Conservation (phyloP, 768 basidiomycete genomes). For the Rhodosporidiobolus odoratus region DNA sequence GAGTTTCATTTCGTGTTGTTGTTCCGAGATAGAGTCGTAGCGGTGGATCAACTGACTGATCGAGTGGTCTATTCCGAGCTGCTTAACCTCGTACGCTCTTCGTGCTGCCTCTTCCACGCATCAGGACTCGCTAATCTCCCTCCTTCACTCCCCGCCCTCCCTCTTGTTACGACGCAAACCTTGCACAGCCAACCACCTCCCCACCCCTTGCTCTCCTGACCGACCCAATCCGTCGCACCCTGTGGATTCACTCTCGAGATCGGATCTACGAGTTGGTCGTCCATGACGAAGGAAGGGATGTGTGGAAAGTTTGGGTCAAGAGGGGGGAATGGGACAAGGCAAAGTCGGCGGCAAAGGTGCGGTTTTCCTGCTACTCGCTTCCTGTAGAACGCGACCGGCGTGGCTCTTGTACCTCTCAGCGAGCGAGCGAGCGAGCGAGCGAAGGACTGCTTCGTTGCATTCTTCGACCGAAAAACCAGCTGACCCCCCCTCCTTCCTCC, state of each 20-base stretch:
- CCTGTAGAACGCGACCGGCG: no score
- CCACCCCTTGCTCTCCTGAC: constrained; percentile 66
- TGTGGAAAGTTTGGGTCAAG: constrained; percentile 85
- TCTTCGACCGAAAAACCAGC: no score
- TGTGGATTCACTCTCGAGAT: constrained; percentile 86
- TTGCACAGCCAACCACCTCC: constrained; percentile 67
- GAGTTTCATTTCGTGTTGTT: constrained; percentile 88
- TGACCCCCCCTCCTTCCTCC: background rate
- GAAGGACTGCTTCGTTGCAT: no score
- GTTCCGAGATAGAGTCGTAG: constrained; percentile 70
- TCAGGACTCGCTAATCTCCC: no score
- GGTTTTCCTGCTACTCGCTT: constrained; percentile 25
- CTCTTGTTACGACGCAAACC: background rate
- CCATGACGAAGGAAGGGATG: constrained; percentile 82
- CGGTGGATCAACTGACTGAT: constrained; percentile 73
- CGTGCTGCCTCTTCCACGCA: background rate
- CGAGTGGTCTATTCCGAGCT: constrained; percentile 68
- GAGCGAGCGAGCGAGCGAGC: no score
- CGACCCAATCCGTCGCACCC: constrained; percentile 82
- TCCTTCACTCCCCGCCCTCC: background rate
- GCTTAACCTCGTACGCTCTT: constrained; percentile 55
- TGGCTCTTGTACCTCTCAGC: no score
- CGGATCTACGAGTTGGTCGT: constrained; percentile 82
- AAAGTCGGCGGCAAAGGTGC: constrained; percentile 72
- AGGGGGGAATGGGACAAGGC: constrained; percentile 73